Evolutionary conservation across 805 yeast genomes (phyloP), one percentile per base, ranked within the genome.

Genomic region (Pichia exigua): DNA sequence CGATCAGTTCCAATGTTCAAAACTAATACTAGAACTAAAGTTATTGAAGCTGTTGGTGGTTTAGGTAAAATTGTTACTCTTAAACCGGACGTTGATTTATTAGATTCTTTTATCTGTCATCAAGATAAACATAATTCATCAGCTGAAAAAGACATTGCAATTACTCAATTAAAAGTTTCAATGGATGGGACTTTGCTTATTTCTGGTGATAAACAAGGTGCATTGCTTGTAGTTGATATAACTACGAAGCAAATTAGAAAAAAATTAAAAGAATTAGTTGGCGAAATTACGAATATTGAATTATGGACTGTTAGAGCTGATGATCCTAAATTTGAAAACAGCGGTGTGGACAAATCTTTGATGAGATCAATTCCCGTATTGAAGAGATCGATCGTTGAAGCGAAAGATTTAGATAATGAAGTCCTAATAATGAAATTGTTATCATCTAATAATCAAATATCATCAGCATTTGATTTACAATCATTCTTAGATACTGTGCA

Each of bases 181-280:
- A 69, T 85, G 61, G 97, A 91, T 63, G 96, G 92, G 5, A 79
- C 91, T 18, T 65, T 71, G 39, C 60, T 91, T 7, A 70, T 85
- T 3, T 78, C 89, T 7, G 97, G 97, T 38, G 95, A 87, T 62
- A 65, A 75, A 0, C 61, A 59, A n/a, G 97, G 97, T 1, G 73
- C 77, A 28, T 79, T 87, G 2, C 76, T 77, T 42, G 73, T 83
- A 1, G 76, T 83, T 59, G 97, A 92, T 65, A 72, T 83, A 7
- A 77, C 74, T 17, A 81, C 92, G 0, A 82, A 78, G 61, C 94
- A 86, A 65, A 79, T 82, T 18, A 70, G 79, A 27, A 82, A 79
- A 61, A 75, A 78, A n/a, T 70, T 82, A 55, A 76, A 72, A 51
- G 66, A 61, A 40, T 45, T 65, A 47, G 58, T 61, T 27, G 68